Base-by-base conservation (phyloP, 306 rosid species). In the Malus asiatica region DNA sequence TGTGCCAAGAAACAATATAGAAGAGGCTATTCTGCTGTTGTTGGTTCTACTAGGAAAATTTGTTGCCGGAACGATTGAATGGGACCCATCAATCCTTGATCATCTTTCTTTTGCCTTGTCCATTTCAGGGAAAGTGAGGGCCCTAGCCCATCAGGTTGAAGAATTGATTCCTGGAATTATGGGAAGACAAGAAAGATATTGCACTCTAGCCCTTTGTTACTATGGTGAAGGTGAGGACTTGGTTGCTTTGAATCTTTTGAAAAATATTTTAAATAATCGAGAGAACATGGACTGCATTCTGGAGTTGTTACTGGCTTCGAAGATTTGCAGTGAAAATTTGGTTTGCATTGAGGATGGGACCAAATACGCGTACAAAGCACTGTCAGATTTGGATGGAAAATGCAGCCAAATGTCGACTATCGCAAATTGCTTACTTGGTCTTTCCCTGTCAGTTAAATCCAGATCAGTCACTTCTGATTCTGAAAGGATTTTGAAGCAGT, bases 1-100 rank as follows among this genome's bases (percentile, higher is more conserved):
- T 77, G 93, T 91, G 76, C 97, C 98, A 2, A 85, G 87, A 85
- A 94, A 89, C 87, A 94, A 94, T 57, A 32, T 87, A 76, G 98
- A 94, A 86, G 98, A 94, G 83, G 97, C 97, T 73, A 73, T 89
- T 77, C 94, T 94, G 81, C 84, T 94, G 78, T 86, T 94, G 51
- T 71, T 89, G 84, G 74, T 88, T 86, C 88, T 94, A 32, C 68
- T 91, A 22, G 85, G 88, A 75, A 85, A 92, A 52, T 81, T 76
- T 22, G 23, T 72, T 83, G 76, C 69, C 18, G 89, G 90, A 86
- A 79, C 71, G 84, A 82, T 89, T 52, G 78, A 6, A 51, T 90
- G 97, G 93, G 98, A 94, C 78, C 90, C 96, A 32, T 90, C 96
- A 45, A 74, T 91, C 76, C 53, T 91, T 38, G 88, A 94, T 72